A percentile compares a stretch with the other conserved stretches of the same genome.
phyloP scores from a whole-genome alignment of 2,329 filamentous ascomycete genomes.

The Tolypocladium guangdongense region DNA sequence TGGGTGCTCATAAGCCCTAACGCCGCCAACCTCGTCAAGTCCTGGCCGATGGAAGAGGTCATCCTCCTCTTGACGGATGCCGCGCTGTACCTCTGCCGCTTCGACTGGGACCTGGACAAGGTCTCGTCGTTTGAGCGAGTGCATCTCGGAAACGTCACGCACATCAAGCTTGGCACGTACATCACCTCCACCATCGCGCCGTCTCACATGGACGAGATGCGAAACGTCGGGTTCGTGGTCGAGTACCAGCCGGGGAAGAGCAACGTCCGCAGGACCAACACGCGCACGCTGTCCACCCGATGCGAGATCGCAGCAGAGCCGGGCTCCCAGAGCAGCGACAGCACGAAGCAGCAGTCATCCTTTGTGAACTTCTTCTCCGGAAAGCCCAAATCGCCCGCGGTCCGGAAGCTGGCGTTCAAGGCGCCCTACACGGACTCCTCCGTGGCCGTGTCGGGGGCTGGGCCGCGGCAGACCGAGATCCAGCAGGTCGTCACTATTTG shows the following conservation, averaged over 20 bases:
- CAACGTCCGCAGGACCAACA: constrained; percentile 72
- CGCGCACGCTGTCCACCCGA: constrained; percentile 59
- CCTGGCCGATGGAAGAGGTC: constrained; percentile 74
- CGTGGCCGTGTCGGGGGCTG: constrained; percentile 38
- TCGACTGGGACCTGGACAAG: constrained; percentile 94
- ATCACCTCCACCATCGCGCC: constrained; percentile 79
- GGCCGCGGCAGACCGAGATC: constrained; percentile 37
- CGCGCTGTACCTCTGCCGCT: constrained; percentile 79
- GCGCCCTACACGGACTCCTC: constrained; percentile 43
- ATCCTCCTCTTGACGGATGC: constrained; percentile 78
- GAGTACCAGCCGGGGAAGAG: constrained; percentile 61
- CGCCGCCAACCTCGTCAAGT: constrained; percentile 54
- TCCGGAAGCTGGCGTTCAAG: constrained; percentile 42
- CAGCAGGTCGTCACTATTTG: constrained; percentile 56
- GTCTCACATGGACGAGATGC: constrained; percentile 62
- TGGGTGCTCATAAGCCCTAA: constrained; percentile 81
- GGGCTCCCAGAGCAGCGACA: constrained; percentile 9
- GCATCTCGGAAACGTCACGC: constrained; percentile 59
- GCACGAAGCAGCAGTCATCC: constrained; percentile 17
- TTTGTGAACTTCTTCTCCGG: constrained; percentile 32
- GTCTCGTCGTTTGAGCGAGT: constrained; percentile 86
- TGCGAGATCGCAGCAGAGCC: constrained; percentile 18
- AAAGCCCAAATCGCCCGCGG: constrained; percentile 19
- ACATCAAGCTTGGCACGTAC: constrained; percentile 73
- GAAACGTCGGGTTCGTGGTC: constrained; percentile 77